A percentile compares a stretch with the other conserved stretches of the same genome.
phyloP scores from a whole-genome alignment of 2,329 filamentous ascomycete genomes.

The Colletotrichum navitas region DNA sequence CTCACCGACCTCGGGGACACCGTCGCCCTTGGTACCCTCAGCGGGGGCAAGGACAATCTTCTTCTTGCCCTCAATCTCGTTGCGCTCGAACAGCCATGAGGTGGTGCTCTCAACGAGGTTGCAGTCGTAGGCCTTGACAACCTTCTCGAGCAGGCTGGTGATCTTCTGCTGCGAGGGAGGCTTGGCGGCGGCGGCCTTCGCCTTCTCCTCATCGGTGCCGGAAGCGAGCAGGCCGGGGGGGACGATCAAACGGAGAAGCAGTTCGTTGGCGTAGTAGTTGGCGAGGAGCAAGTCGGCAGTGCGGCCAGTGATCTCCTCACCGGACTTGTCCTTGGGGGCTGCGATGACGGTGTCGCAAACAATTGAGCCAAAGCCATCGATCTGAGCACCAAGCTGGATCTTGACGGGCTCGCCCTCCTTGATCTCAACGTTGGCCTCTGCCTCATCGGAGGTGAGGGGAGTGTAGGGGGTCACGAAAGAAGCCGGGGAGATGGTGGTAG shows the following conservation, averaged over 20 bases:
- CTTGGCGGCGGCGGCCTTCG: constrained; percentile 87
- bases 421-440: constrained; percentile 83
- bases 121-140: constrained; percentile 90
- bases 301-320: constrained; percentile 78
- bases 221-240: constrained; percentile 87
- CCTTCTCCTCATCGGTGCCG: constrained; percentile 94
- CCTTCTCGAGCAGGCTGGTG: constrained; percentile 88
- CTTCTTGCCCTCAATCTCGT: constrained; percentile 97
- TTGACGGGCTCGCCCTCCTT: constrained; percentile 92
- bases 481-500: constrained; percentile 93
- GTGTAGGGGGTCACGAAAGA: constrained; percentile 98
- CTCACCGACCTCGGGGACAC: constrained; percentile 87
- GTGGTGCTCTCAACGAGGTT: constrained; percentile 98
- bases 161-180: constrained; percentile 88
- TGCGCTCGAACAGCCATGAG: constrained; percentile 94
- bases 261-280: constrained; percentile 95
- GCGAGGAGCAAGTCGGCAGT: constrained; percentile 90
- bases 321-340: constrained; percentile 68
- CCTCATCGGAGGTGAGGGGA: constrained; percentile 85
- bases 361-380: constrained; percentile 96
- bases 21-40: constrained; percentile 92
- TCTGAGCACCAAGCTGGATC: constrained; percentile 99
- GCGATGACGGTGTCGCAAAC: constrained; percentile 93
- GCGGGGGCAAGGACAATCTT: constrained; percentile 94
- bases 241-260: constrained; percentile 89